phyloP scores from a whole-genome alignment of 1,139 yeast species.

The Wickerhamomyces sp. region DNA sequence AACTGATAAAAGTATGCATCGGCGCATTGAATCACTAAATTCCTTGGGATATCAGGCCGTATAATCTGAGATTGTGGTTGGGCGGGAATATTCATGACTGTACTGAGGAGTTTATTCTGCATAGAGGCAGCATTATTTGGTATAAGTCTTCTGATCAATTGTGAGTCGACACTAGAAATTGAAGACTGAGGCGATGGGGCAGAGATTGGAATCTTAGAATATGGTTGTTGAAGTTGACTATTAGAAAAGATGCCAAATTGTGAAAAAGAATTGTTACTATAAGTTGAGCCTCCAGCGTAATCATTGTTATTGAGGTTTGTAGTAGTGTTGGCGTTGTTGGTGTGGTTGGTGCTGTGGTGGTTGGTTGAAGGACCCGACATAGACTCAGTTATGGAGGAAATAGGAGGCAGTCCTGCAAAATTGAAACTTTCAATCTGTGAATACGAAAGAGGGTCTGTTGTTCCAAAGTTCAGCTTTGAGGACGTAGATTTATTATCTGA shows the following conservation, averaged over 20 bases:
- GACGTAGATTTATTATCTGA: background rate
- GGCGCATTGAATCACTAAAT: slow-evolving; percentile 26
- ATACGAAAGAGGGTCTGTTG: slow-evolving; percentile 1
- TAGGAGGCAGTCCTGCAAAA: slow-evolving; percentile 3
- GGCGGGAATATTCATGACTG: background rate
- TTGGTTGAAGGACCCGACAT: too few relatives aligned
- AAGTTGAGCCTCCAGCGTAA: background rate
- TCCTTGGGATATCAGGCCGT: slow-evolving; percentile 19
- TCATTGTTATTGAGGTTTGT: background rate
- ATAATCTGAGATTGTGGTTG: slow-evolving; percentile 10
- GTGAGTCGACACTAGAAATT: slow-evolving; percentile 1
- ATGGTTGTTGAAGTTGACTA: background rate
- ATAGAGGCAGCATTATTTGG: background rate
- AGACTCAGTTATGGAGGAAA: slow-evolving; percentile 3
- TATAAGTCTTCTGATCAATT: background rate
- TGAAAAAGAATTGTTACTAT: background rate
- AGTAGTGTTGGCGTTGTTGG: slow-evolving; percentile 1
- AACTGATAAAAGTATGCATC: slow-evolving; percentile 40
- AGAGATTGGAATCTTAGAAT: background rate
- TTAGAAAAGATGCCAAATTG: slow-evolving; percentile 3
- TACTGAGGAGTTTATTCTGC: background rate
- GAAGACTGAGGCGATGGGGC: slow-evolving; percentile 2
- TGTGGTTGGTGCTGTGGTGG: slow-evolving; percentile 1
- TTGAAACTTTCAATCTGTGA: background rate
- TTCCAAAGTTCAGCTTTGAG: background rate